Conservation (phyloP, 139 green algal genomes). For the Chlorella vulgaris region DNA sequence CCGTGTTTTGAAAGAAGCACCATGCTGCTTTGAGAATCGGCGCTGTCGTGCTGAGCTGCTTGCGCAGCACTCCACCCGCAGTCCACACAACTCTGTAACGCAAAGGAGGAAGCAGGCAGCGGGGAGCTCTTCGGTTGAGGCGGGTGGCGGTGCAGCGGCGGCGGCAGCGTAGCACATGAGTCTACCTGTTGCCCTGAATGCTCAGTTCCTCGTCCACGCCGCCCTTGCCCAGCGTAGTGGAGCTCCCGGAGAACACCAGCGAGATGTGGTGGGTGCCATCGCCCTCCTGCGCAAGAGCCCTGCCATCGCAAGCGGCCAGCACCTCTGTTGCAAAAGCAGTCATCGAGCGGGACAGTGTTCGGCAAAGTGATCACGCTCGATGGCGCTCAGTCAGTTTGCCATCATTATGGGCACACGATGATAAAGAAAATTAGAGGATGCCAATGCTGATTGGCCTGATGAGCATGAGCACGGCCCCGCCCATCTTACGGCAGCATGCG, state of each 20-base stretch:
- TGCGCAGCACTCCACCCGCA: constrained; percentile 12
- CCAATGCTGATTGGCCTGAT: no score
- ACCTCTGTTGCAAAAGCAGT: no score
- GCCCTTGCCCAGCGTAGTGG: background rate
- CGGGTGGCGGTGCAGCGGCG: no score
- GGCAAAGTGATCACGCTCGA: no score
- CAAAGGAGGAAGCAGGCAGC: background rate
- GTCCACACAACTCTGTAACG: constrained; percentile 25
- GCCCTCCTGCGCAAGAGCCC: background rate
- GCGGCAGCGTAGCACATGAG: background rate
- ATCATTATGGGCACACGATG: no score
- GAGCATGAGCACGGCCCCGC: no score
- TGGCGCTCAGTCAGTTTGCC: no score
- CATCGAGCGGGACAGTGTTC: no score
- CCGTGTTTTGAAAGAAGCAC: constrained; percentile 47
- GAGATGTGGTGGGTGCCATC: background rate
- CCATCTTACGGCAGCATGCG: no score
- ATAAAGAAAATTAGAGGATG: no score
- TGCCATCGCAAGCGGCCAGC: background rate
- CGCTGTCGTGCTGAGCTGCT: constrained; percentile 1
- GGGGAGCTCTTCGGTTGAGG: no score
- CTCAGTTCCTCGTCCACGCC: constrained; percentile 41
- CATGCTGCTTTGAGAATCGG: constrained; percentile 37
- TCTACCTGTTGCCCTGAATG: constrained; percentile 20
- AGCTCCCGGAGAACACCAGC: constrained; percentile 28